Evolutionary conservation across 805 yeast genomes (phyloP), one percentile per base, ranked within the genome.

Genomic region (Lipomyces lipofer): DNA sequence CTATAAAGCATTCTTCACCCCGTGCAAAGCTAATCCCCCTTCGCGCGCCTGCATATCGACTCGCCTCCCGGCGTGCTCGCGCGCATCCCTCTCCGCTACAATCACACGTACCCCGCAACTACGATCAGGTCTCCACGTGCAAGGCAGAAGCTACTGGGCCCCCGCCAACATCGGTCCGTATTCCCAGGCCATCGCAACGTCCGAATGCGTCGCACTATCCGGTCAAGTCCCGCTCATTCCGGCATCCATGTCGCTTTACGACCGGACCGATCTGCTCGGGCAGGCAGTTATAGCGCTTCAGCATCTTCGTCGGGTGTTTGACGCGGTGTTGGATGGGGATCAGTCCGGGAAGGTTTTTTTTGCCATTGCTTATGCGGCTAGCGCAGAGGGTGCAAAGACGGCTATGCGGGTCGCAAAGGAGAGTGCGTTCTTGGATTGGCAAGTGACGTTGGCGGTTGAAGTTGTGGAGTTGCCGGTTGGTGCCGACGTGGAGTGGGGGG

Each of bases 121-220:
- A 9, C 85, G 85, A 62, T 72, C 71, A 28, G 97, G 98, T 0
- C 73, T 92, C 13, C 98, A 94, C 66, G 89, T 94, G 7, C 92
- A 94, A 64, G 90, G 97, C 1, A 77, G 91, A 55, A 90, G 97
- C 38, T 91, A 87, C 68, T 94, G 99, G 99, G 98, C 97, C 0
- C 99, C 99, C 0, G 92, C 96, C 33, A 94, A 94, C 63, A 94
- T 94, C 43, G 99, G 99, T 0, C 99, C 99, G 0, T 94, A 94
- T 67, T 92, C 99, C 0, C 99, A 94, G 69, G 80, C 91, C 0
- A 81, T 83, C 9, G 83, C 81, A 58, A 68, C 65, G 12, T 66
- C 66, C 17, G 79, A 81, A 52, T 70, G 76, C 25, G 69, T 82
- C 6, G 83, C 85, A 2, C 75, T 91, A 10, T 88, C 97, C 47